Evolutionary conservation across 768 basidiomycete species (phyloP), one percentile per base, ranked within the genome.

Genomic region (Russula olivacea): DNA sequence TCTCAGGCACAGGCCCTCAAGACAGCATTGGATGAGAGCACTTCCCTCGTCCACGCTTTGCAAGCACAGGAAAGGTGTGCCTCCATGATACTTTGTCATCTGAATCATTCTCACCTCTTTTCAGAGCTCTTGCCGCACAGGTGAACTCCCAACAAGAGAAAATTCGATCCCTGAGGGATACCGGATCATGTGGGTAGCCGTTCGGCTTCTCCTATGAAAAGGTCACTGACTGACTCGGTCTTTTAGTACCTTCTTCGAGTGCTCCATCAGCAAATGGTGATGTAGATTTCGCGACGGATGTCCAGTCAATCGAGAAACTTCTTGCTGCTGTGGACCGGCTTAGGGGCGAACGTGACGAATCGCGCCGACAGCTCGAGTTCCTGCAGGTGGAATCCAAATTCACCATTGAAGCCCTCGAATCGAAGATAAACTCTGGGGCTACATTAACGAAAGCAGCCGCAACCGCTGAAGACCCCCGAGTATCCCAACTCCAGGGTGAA

Each of bases 361-460:
- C 89, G 30, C 79, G 79, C 55, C 79, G 84, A 7, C 80, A 86
- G 58, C 72, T 91, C 15, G 79, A 87, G 54, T 92, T 91, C 72
- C 74, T 87, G 58, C 80, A 87, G 66, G 76, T 78, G 3, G 89
- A 92, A 73, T 82, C 83, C 28, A 81, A 76, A 66, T 87, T 89
- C 68, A 75, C 83, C 2, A 79, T 84, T 17, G 81, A 89, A 63
- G 80, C 83, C 0, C 72, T 87, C 53, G 79, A 85, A 68, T 75
- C 77, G 38, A 81, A 80, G 61, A 73, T 87, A 23, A 71, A 76
- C 1, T 66, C 73, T n/a, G 66, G 67, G 45, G 61, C 59, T 14
- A 68, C 70, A 25, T 59, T 51, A 15, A 30, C 64, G 19, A 58
- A 61, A 8, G 36, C 53, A 15, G 58, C 61, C 14, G 55, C 63